A percentile compares a stretch with the other conserved stretches of the same genome.
These are phyloP conservation scores for Colletotrichum sp. DNA, from an alignment of 2,329 filamentous ascomycete genomes.

Conservation along the genomic window DNA sequence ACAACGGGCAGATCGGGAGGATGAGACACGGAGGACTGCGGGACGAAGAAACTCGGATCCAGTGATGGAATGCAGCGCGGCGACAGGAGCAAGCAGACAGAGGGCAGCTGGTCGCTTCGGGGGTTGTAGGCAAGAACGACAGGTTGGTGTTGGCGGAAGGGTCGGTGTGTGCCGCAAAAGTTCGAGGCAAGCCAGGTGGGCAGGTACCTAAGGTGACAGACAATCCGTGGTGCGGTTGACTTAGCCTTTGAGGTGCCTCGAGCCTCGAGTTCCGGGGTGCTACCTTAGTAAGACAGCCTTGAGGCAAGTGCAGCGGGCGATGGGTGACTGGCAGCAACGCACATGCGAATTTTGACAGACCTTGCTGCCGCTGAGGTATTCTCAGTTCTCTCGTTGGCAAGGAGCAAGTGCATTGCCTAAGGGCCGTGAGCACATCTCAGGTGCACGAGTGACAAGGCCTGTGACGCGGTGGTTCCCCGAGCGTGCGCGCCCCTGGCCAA, in stretches of 20 bases:
- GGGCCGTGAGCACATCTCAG: background rate
- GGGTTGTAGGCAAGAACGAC: background rate
- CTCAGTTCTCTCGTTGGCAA: background rate
- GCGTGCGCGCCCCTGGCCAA: background rate
- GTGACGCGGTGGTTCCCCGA: constrained; percentile 3
- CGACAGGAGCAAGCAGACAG: background rate
- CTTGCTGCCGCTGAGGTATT: background rate
- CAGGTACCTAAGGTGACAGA: background rate
- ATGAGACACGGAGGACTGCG: background rate
- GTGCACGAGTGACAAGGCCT: background rate
- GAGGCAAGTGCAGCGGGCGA: background rate
- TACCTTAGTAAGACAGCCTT: background rate
- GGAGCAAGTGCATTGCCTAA: background rate
- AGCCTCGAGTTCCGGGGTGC: background rate
- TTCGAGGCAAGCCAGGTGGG: background rate
- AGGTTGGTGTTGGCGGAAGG: background rate
- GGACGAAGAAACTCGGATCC: background rate
- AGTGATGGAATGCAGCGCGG: background rate
- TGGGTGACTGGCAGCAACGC: background rate
- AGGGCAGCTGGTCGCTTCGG: background rate
- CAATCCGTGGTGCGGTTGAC: background rate
- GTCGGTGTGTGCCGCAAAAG: background rate
- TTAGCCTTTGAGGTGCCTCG: background rate
- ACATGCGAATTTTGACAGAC: background rate
- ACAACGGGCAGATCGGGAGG: background rate